Evolutionary conservation across 441 rosid genomes (phyloP), one percentile per base, ranked within the genome.

Genomic region (Populus trichocarpa): DNA sequence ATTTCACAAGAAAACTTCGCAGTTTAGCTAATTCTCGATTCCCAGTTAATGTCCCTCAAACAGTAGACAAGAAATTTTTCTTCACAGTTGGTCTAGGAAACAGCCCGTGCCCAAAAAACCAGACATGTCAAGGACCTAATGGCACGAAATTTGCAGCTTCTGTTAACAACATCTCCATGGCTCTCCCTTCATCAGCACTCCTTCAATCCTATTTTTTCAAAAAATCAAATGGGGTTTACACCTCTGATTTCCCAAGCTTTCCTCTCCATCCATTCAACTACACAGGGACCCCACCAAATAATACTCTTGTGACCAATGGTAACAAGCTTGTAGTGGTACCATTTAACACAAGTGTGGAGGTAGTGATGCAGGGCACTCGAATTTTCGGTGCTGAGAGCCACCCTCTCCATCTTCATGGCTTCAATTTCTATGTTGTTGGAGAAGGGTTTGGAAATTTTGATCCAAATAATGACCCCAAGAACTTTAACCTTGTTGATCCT

Each of bases 391-490:
- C 83, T 57, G 95, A 93, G 76, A 87, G 89, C 76, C 97, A 91
- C 79, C 97, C 94, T 70, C 36, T 91, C n/a, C 96, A 93, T 79
- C 85, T 90, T 67, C 97, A 90, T 80, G 92, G 97, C 30, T 84
- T 69, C 76, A 86, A 88, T 77, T 88, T 90, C 77, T 92, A 42
- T n/a, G 86, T 92, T 68, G 91, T 92, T 22, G 94, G 92, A 18
- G 89, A 84, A 72, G 95, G 91, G 14, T 87, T 85, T 25, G 97
- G 97, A 8, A 90, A 89, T 75, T 90, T 81, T 75, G 78, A 90
- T 75, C 88, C 91, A 14, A 38, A 40, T 16, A 79, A 72, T 16
- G 95, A 90, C 67, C 88, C 90, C 13, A 70, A 75, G 46, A 88
- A 78, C 22, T 92, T 70, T 61, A 90, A 92, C 70, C 82, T 89